Conservation (phyloP, 768 basidiomycete genomes). For the Leccinum boreale region DNA sequence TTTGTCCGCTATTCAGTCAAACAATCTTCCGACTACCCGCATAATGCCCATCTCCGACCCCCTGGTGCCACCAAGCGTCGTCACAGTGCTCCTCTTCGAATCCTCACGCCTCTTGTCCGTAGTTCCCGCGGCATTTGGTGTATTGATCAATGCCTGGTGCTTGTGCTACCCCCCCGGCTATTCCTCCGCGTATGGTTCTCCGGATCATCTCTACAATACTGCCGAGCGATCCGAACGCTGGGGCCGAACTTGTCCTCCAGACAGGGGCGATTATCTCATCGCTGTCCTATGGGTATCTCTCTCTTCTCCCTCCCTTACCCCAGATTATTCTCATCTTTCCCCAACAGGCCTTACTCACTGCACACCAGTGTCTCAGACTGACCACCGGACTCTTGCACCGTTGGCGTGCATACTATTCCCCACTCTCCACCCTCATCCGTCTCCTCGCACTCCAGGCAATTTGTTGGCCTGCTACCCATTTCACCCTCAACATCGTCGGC, state of each 20-base stretch:
- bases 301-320: constrained; percentile 15
- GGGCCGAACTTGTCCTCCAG: constrained; percentile 40
- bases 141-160: constrained; percentile 58
- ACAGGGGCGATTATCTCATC: constrained; percentile 62
- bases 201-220: neutral
- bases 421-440: constrained; percentile 84
- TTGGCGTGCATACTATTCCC: constrained; percentile 90
- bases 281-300: constrained; percentile 67
- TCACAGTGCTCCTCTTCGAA: constrained; percentile 64
- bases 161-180: constrained; percentile 44
- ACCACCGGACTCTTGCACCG: constrained; percentile 87
- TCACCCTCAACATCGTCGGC: constrained; percentile 75
- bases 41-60: constrained; percentile 49
- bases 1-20: constrained; percentile 39
- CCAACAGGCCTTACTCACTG: constrained; percentile 73
- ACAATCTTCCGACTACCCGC: constrained; percentile 68
- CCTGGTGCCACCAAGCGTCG: constrained; percentile 45
- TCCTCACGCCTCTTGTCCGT: constrained; percentile 66
- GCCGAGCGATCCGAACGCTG: constrained; percentile 10
- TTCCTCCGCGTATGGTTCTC: constrained; percentile 3
- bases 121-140: constrained; percentile 68
- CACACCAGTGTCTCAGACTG: constrained; percentile 82
- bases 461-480: constrained; percentile 92
- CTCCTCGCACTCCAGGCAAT: constrained; percentile 92
- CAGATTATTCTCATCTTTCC: neutral